Evolutionary conservation across 495 filamentous ascomycete genomes (phyloP).

Genomic region (Aspergillus biplanus): DNA sequence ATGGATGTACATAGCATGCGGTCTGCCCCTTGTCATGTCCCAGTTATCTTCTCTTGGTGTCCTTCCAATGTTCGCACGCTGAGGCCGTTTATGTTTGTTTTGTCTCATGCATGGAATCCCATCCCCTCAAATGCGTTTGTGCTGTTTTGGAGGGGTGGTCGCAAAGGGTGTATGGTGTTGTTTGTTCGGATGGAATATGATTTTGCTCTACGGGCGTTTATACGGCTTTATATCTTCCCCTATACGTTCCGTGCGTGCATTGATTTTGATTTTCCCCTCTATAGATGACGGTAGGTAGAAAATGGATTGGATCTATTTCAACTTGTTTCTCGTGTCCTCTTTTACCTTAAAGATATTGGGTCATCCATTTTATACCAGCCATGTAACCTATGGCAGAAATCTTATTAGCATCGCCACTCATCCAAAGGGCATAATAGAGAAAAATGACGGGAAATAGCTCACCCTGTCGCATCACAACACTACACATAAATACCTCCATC

Average conservation of each 20-base stretch:
- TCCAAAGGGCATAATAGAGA: too few relatives aligned
- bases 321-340: not conserved
- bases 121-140: conserved; percentile 21
- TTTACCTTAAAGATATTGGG: too few relatives aligned
- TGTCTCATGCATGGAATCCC: conserved; percentile 20
- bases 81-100: conserved; percentile 9
- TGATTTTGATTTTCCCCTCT: conserved; percentile 10
- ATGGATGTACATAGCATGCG: conserved; percentile 35
- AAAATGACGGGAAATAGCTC: too few relatives aligned
- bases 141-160: conserved; percentile 25
- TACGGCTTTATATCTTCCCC: conserved; percentile 7
- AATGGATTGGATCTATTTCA: conserved; percentile 14
- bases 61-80: conserved; percentile 14
- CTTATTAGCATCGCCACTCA: too few relatives aligned
- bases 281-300: conserved; percentile 20
- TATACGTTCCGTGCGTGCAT: conserved; percentile 12
- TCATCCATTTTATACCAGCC: too few relatives aligned
- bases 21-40: conserved; percentile 11
- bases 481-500: too few relatives aligned
- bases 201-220: conserved; percentile 17
- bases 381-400: too few relatives aligned
- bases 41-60: conserved; percentile 22
- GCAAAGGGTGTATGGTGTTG: conserved; percentile 35
- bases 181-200: conserved; percentile 22
- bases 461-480: too few relatives aligned